Percentiles rank a stretch among this genome's conserved stretches.
phyloP scores from a whole-genome alignment of 306 rosid genomes.

The Cicer arietinum region DNA sequence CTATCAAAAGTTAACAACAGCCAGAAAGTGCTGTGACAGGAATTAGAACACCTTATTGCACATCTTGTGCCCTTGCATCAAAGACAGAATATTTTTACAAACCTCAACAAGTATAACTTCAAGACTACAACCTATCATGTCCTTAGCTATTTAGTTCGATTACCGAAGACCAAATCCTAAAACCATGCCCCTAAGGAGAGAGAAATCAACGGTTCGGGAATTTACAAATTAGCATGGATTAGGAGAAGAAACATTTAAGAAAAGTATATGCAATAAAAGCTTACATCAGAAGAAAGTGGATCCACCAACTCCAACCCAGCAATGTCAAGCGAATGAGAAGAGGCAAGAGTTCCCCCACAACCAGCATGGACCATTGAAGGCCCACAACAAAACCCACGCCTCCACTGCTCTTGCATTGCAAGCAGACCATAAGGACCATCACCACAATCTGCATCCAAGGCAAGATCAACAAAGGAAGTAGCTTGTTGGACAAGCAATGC shows the following conservation, averaged over 20 bases:
- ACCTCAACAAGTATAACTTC: slow-evolving; percentile 35
- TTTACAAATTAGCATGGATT: neutral
- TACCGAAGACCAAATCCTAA: slow-evolving; percentile 33
- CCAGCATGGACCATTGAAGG: slow-evolving; percentile 98
- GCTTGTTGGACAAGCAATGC: slow-evolving; percentile 94
- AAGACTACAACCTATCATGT: slow-evolving; percentile 21
- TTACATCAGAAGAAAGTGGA: slow-evolving; percentile 95
- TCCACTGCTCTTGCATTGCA: slow-evolving; percentile 97
- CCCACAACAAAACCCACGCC: slow-evolving; percentile 96
- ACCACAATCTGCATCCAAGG: slow-evolving; percentile 90
- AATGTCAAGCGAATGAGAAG: slow-evolving; percentile 96
- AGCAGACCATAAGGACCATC: slow-evolving; percentile 99
- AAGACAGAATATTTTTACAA: neutral
- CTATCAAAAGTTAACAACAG: slow-evolving; percentile 16
- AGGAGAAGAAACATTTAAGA: slow-evolving; percentile 32
- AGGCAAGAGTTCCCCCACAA: slow-evolving; percentile 96
- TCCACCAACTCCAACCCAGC: slow-evolving; percentile 98
- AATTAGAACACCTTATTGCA: too few species aligned
- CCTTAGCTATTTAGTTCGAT: slow-evolving; percentile 30
- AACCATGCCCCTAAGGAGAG: slow-evolving; percentile 15
- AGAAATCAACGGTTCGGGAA: neutral
- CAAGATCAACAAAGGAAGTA: slow-evolving; percentile 88
- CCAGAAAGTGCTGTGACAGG: neutral
- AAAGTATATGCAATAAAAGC: slow-evolving; percentile 42
- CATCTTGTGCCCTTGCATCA: too few species aligned